Base-by-base conservation (phyloP, 352 stramenopile species). In the Pythium aquatile region DNA sequence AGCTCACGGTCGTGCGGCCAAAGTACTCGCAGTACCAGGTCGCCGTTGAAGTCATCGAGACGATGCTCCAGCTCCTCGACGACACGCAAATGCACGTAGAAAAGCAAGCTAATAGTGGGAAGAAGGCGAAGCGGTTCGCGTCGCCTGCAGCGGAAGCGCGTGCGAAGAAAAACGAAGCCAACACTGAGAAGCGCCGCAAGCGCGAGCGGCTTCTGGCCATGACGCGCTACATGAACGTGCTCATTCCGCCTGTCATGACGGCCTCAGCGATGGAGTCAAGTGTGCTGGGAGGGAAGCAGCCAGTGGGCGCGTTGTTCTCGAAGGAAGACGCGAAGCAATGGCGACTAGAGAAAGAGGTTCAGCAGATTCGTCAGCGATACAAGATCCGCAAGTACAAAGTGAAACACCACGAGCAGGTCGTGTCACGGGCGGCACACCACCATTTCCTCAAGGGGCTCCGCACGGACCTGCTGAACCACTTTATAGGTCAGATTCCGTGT, bases 371-470 rank as follows among this genome's bases (percentile, higher is more conserved):
- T 1, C 73, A 88, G 48, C 75, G 83, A 5, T 59, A 66, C 40
- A 70, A 66, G 11, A 30, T 71, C 2, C 70, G 79, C 5, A 78
- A 78, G 57, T 61, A 71, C 6, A 66, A 73, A 17, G 49, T 66
- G 2, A 56, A 73, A 20, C 83, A 91, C 55, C 71, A 82, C 2
- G 46, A 65, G 1, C 71, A 80, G 56, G 78, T 91, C 1, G 66
- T 76, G 3, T 61, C 58, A 1, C 60, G 77, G 30, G 76, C 80
- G 26, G 55, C 30, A 0, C 77, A 88, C 55, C 68, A 81, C 44
- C 64, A 82, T 9, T 75, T 89, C 58, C 68, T 87, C 30, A 79
- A 78, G 28, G 32, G 61, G 1, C 83, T 89, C 40, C 81, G 72
- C 0, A 77, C 67, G 0, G 69, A 84, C 14, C 35, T 91, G 20